Evolutionary conservation across 192 early-diverging fungal species (phyloP).

Genomic region (Paraglomus occultum): DNA sequence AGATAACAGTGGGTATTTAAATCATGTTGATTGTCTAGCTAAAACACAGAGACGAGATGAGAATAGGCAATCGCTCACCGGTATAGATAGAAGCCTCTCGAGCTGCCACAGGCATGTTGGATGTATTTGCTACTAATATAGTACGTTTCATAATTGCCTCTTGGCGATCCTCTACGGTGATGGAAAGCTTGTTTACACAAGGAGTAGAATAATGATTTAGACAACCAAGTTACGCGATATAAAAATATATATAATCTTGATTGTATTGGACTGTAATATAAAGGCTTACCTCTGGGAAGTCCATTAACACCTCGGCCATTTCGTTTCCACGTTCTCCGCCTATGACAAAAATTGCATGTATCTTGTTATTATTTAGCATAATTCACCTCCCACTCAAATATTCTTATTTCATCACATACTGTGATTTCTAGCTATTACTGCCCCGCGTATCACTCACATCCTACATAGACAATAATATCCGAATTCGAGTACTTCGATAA

Average conservation of each 20-base stretch:
- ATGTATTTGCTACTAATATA: slow-evolving; percentile 98
- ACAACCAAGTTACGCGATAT: slow-evolving; percentile 12
- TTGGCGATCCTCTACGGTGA: slow-evolving; percentile 90
- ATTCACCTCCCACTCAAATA: too few species aligned
- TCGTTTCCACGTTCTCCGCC: slow-evolving; percentile 97
- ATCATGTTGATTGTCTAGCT: too few species aligned
- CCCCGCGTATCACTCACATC: slow-evolving; percentile 55
- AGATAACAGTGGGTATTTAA: too few species aligned
- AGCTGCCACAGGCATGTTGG: slow-evolving; percentile 99
- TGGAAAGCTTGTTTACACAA: slow-evolving; percentile 63
- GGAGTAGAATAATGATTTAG: background rate
- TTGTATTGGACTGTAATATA: background rate
- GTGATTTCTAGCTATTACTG: background rate
- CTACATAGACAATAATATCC: slow-evolving; percentile 99
- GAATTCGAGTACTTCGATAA: slow-evolving; percentile 99
- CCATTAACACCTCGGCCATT: slow-evolving; percentile 99
- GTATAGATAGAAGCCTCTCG: slow-evolving; percentile 99
- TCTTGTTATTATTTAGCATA: background rate
- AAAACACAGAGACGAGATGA: background rate
- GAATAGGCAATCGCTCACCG: slow-evolving; percentile 43
- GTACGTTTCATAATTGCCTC: slow-evolving; percentile 99
- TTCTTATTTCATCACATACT: background rate
- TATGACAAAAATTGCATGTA: slow-evolving; percentile 20
- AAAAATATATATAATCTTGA: slow-evolving; percentile 3
- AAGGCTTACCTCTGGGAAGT: slow-evolving; percentile 77